A percentile compares a stretch with the other conserved stretches of the same genome.
These are phyloP conservation scores for Inosperma sp. DNA, from an alignment of 768 basidiomycete species.

Conservation along the genomic window DNA sequence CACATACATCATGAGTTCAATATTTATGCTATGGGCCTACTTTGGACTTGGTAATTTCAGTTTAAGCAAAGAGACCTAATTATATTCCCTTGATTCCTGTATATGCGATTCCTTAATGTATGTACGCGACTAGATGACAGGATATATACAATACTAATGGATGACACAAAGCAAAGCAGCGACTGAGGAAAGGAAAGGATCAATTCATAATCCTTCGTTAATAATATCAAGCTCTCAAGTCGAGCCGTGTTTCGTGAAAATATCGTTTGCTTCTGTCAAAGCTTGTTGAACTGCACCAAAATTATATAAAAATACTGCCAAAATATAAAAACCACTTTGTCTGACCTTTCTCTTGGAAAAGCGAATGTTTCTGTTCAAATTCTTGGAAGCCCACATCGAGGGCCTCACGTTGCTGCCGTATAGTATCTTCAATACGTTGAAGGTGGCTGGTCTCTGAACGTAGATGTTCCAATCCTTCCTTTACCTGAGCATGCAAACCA, in stretches of 20 bases:
- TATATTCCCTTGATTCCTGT: no score
- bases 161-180: no score
- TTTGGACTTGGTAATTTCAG: no score
- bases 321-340: background rate
- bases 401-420: slow-evolving; percentile 35
- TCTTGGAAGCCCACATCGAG: slow-evolving; percentile 39
- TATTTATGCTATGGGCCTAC: no score
- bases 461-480: slow-evolving; percentile 39
- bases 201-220: slow-evolving; percentile 17
- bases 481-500: slow-evolving; percentile 51
- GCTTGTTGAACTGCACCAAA: slow-evolving; percentile 37
- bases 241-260: slow-evolving; percentile 28
- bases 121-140: no score
- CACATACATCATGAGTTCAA: slow-evolving; percentile 16
- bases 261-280: slow-evolving; percentile 37
- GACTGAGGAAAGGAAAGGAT: background rate
- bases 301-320: background rate
- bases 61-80: background rate
- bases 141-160: no score
- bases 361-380: slow-evolving; percentile 38
- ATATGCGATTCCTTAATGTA: no score
- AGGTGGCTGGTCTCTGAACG: slow-evolving; percentile 43
- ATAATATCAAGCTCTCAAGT: slow-evolving; percentile 25
- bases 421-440: slow-evolving; percentile 39
- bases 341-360: slow-evolving; percentile 43